Base-by-base conservation (phyloP, 176 grass and related monocot species). In the Triticum turgidum region DNA sequence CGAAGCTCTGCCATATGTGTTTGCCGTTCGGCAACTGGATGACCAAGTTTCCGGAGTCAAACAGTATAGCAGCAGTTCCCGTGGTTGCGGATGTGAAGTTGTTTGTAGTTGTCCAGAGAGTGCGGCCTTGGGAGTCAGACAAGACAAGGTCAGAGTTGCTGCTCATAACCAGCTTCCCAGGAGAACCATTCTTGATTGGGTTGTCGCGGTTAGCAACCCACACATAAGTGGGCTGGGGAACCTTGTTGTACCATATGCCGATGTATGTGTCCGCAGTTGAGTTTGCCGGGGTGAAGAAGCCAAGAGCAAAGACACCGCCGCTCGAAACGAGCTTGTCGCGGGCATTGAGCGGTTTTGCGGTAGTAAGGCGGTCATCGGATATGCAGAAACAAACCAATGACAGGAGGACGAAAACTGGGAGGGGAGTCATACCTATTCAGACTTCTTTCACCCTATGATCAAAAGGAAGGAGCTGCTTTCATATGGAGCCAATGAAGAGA, bases 1-100 rank as follows among this genome's bases (percentile, higher is more conserved):
- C 14, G 34, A 77, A 86, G 78, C 91, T 93, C 68, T 93, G 76
- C 92, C 92, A 91, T 66, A 87, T n/a, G 0, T 79, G 24, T 1
- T 32, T 83, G 54, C 54, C 61, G 11, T 54, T 66, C 3, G 54
- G 35, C 24, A 27, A 67, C 25, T 13, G 82, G 18, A 94, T 1
- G 7, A 87, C 65, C 11, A 94, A 83, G 79, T 89, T 91, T 3
- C 87, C 89, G 0, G 80, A 5, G 21, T 94, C 59, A 0, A 78
- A 61, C 3, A 91, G 54, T n/a, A 87, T 7, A 0, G 81, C 77
- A 3, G 6, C 20, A 5, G 14, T 25, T 35, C 27, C 18, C 0
- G 54, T 58, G 54, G 18, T 58, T 21, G 17, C 0, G 18, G 54
- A 21, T 21, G 69, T 72, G 37, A 42, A 11, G 11, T 42, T 72